These are phyloP conservation scores for Ogataea chonburiensis DNA, from an alignment of 805 yeast genomes.

Conservation along the genomic window DNA sequence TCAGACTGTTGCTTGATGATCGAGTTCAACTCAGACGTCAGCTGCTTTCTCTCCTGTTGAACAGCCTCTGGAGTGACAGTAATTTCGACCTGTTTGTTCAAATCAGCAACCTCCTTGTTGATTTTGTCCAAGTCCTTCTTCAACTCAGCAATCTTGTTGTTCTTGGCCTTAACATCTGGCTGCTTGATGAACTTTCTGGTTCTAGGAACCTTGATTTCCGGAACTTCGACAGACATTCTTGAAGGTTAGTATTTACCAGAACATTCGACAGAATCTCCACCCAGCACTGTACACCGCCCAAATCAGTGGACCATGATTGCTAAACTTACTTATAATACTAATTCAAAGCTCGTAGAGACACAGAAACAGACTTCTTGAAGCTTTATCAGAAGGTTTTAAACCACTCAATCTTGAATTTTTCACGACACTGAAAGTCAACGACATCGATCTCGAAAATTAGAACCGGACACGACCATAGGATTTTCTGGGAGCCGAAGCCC, in stretches of 20 bases:
- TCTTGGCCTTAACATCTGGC: conserved; percentile 69
- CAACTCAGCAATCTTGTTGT: conserved; percentile 53
- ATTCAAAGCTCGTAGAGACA: conserved; percentile 1
- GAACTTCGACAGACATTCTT: conserved; percentile 21
- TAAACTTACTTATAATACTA: conserved; percentile 1
- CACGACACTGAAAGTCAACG: conserved; percentile 10
- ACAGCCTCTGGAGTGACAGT: conserved; percentile 50
- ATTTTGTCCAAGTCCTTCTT: conserved; percentile 62
- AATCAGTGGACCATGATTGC: too few relatives aligned
- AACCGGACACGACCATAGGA: conserved; percentile 1
- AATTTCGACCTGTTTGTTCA: conserved; percentile 55
- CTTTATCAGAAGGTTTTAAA: conserved; percentile 2
- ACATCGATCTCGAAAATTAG: conserved; percentile 11
- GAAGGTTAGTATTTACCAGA: conserved; percentile 9
- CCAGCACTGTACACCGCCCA: too few relatives aligned
- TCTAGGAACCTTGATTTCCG: conserved; percentile 26
- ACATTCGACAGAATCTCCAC: too few relatives aligned
- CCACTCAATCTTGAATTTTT: conserved; percentile 13
- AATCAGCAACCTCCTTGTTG: conserved; percentile 51
- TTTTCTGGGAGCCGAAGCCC: background rate
- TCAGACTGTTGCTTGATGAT: conserved; percentile 40
- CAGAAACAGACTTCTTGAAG: conserved; percentile 1
- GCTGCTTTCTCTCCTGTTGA: conserved; percentile 49
- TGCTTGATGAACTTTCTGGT: conserved; percentile 61
- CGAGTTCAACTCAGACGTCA: conserved; percentile 45